These are phyloP conservation scores for Coniochaeta sp. DNA, from an alignment of 2,329 filamentous ascomycete genomes.

Conservation along the genomic window DNA sequence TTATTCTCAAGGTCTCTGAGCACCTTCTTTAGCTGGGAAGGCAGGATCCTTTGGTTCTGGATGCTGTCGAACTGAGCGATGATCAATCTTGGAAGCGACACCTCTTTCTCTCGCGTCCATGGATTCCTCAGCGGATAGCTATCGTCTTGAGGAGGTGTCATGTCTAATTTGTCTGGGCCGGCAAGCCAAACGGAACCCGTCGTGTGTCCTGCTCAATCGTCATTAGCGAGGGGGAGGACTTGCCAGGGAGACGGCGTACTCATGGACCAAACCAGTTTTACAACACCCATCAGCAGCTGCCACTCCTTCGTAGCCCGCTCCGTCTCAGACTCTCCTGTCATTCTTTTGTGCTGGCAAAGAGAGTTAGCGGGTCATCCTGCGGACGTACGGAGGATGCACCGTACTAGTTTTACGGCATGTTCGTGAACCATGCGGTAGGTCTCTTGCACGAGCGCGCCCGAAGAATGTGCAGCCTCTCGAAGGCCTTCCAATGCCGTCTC, in stretches of 20 bases:
- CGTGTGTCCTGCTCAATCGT: slow-evolving; percentile 29
- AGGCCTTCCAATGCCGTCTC: slow-evolving; percentile 19
- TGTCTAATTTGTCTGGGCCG: slow-evolving; percentile 31
- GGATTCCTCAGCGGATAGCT: slow-evolving; percentile 23
- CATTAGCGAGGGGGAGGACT: neutral
- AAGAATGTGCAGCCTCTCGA: slow-evolving; percentile 14
- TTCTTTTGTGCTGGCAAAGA: neutral
- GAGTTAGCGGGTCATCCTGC: neutral
- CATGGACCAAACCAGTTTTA: neutral
- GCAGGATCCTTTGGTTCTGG: slow-evolving; percentile 26
- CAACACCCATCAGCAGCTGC: slow-evolving; percentile 22
- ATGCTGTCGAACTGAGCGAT: slow-evolving; percentile 38
- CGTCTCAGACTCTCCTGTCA: neutral
- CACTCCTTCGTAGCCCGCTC: slow-evolving; percentile 14
- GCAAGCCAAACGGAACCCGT: slow-evolving; percentile 34
- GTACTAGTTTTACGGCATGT: slow-evolving; percentile 10
- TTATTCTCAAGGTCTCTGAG: slow-evolving; percentile 26
- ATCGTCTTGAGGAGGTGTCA: slow-evolving; percentile 25
- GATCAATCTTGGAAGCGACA: slow-evolving; percentile 35
- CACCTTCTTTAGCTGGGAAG: slow-evolving; percentile 23
- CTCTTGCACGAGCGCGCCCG: slow-evolving; percentile 17
- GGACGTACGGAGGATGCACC: slow-evolving; percentile 7
- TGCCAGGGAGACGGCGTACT: neutral
- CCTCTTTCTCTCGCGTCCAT: slow-evolving; percentile 13
- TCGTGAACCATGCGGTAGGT: slow-evolving; percentile 18